Evolutionary conservation across 1,284 basidiomycete species (phyloP).

Genomic region (Irpex rosettiformis): DNA sequence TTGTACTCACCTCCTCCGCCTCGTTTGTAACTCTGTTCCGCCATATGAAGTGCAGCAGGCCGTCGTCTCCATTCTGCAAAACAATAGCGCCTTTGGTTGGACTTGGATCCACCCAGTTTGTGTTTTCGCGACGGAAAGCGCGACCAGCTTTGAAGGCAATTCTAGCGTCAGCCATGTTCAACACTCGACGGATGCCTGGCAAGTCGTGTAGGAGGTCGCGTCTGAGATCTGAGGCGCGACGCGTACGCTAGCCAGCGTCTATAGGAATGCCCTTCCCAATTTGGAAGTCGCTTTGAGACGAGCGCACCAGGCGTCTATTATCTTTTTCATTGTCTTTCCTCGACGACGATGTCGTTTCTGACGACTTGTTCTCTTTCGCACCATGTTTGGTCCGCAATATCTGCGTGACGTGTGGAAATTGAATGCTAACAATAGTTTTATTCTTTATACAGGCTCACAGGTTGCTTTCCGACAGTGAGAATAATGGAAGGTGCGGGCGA

Average conservation of each 20-base stretch:
- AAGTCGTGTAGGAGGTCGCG: conserved; percentile 14
- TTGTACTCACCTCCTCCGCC: conserved; percentile 52
- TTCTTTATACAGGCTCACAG: background rate
- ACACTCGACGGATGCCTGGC: conserved; percentile 5
- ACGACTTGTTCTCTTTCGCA: background rate
- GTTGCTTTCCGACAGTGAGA: background rate
- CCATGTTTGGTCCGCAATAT: background rate
- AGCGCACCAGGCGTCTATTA: background rate
- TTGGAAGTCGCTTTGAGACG: background rate
- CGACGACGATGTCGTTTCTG: background rate
- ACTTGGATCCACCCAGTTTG: conserved; percentile 64
- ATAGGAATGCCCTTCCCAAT: conserved; percentile 1
- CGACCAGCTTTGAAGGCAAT: conserved; percentile 83
- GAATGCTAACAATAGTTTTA: conserved; percentile 1
- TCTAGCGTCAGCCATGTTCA: conserved; percentile 34
- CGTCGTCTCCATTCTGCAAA: conserved; percentile 67
- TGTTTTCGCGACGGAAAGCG: conserved; percentile 58
- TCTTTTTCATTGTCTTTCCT: background rate
- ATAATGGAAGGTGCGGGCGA: background rate
- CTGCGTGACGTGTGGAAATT: background rate
- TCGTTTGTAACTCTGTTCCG: conserved; percentile 60
- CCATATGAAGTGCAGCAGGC: conserved; percentile 74
- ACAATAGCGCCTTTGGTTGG: conserved; percentile 70
- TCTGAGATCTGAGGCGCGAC: conserved; percentile 1
- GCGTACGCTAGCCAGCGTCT: conserved; percentile 10